Conservation (phyloP, 2,329 filamentous ascomycete species). For the Penicillium corylophilum region DNA sequence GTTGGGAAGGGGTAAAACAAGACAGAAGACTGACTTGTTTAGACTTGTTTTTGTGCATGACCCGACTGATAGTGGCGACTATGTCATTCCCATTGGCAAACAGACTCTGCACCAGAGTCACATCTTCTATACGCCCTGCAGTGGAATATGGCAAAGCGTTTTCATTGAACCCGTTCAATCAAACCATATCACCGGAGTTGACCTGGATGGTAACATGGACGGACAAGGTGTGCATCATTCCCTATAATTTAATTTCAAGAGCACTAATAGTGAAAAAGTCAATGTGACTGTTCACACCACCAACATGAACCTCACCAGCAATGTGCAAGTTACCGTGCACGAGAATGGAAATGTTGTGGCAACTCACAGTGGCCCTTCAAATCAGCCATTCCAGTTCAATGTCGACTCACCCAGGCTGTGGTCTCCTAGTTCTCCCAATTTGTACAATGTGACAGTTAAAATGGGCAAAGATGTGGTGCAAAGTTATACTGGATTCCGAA, state of each 20-base stretch:
- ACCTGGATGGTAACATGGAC: constrained; percentile 58
- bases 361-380: constrained; percentile 47
- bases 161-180: constrained; percentile 66
- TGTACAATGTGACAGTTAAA: constrained; percentile 64
- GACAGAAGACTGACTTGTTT: neutral
- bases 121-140: constrained; percentile 72
- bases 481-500: constrained; percentile 70
- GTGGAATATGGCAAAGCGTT: constrained; percentile 72
- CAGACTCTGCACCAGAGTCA: constrained; percentile 53
- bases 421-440: constrained; percentile 61
- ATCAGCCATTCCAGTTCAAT: constrained; percentile 55
- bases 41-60: constrained; percentile 67
- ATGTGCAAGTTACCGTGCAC: constrained; percentile 41
- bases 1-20: too few species aligned
- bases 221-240: constrained; percentile 47
- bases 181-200: constrained; percentile 58
- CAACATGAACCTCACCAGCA: constrained; percentile 29
- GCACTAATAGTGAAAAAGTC: constrained; percentile 40
- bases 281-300: constrained; percentile 56
- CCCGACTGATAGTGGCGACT: constrained; percentile 59
- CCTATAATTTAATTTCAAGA: neutral
- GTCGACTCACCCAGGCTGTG: constrained; percentile 60
- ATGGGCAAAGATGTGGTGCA: constrained; percentile 54
- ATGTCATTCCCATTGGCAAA: constrained; percentile 66
- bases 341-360: constrained; percentile 45